These are phyloP conservation scores for Bipolaris sorokiniana DNA, from an alignment of 2,329 filamentous ascomycete species.

Conservation along the genomic window DNA sequence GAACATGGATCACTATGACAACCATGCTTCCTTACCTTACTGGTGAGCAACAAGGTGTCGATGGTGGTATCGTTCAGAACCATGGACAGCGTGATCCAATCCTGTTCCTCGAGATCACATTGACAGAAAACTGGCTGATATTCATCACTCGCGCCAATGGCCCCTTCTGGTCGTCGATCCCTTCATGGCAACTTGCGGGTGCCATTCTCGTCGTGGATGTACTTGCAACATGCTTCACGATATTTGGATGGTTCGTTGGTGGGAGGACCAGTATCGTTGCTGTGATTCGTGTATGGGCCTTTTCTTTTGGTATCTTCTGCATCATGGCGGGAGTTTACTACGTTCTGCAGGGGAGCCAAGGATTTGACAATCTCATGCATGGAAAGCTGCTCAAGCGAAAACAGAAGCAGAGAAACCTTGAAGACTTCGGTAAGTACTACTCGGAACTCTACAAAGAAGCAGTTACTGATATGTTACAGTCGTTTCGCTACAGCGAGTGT, in stretches of 20 bases:
- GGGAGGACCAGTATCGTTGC: conserved; percentile 77
- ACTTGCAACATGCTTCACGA: conserved; percentile 81
- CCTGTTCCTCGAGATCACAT: conserved; percentile 86
- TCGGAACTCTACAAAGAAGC: background rate
- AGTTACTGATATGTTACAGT: conserved; percentile 65
- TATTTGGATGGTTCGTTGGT: conserved; percentile 82
- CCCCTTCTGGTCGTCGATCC: conserved; percentile 88
- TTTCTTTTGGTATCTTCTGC: conserved; percentile 88
- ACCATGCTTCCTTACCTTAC: conserved; percentile 70
- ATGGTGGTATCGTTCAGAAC: conserved; percentile 89
- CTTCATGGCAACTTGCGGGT: conserved; percentile 81
- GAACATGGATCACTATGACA: conserved; percentile 87
- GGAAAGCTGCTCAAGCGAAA: conserved; percentile 82
- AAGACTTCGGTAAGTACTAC: conserved; percentile 79
- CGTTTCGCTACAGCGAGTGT: conserved; percentile 87
- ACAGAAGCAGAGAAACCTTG: conserved; percentile 81
- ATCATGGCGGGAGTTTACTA: conserved; percentile 80
- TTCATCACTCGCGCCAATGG: conserved; percentile 95
- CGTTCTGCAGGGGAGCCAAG: conserved; percentile 76
- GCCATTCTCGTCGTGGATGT: conserved; percentile 84
- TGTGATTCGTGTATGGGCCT: conserved; percentile 88
- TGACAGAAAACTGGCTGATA: conserved; percentile 95
- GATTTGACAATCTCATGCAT: conserved; percentile 93
- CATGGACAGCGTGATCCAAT: conserved; percentile 81
- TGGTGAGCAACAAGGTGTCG: conserved; percentile 57